These are phyloP conservation scores for Dactylellina sp. DNA, from an alignment of 2,329 filamentous ascomycete genomes.

Conservation along the genomic window DNA sequence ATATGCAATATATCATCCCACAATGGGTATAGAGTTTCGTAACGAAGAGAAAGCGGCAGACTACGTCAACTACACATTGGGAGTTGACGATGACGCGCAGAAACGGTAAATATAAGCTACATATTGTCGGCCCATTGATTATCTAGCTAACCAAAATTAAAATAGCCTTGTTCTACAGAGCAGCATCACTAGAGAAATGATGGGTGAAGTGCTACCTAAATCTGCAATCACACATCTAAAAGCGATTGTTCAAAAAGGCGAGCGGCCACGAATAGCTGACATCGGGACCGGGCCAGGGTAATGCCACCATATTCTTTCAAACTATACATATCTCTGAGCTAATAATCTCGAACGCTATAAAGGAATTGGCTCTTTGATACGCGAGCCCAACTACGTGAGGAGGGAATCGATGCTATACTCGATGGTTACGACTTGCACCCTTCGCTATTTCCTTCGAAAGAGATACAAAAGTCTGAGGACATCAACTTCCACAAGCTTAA, in stretches of 20 bases:
- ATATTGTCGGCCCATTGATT: no score
- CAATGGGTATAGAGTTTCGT: slow-evolving; percentile 20
- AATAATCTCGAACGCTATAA: no score
- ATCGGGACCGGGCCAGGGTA: slow-evolving; percentile 36
- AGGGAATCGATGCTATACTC: slow-evolving; percentile 31
- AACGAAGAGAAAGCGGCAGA: slow-evolving; percentile 35
- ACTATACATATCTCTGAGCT: neutral
- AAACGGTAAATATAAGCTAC: slow-evolving; percentile 25
- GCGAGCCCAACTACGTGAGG: slow-evolving; percentile 23
- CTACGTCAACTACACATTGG: slow-evolving; percentile 30
- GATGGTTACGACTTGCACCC: slow-evolving; percentile 33
- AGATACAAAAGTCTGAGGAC: slow-evolving; percentile 25
- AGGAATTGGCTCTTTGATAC: slow-evolving; percentile 32
- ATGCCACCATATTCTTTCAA: neutral
- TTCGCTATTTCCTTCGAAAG: slow-evolving; percentile 26
- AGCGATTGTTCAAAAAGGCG: slow-evolving; percentile 6
- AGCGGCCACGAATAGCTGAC: slow-evolving; percentile 23
- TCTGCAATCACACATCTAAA: slow-evolving; percentile 17
- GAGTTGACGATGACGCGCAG: slow-evolving; percentile 27
- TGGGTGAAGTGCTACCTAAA: slow-evolving; percentile 18
- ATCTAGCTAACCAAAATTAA: neutral
- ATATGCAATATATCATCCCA: neutral
- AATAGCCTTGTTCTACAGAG: slow-evolving; percentile 32
- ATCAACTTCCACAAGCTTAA: slow-evolving; percentile 18
- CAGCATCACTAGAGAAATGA: slow-evolving; percentile 34